A percentile compares a stretch with the other conserved stretches of the same genome.
Conservation (phyloP, 345 rosid genomes). For the Angophora floribunda region DNA sequence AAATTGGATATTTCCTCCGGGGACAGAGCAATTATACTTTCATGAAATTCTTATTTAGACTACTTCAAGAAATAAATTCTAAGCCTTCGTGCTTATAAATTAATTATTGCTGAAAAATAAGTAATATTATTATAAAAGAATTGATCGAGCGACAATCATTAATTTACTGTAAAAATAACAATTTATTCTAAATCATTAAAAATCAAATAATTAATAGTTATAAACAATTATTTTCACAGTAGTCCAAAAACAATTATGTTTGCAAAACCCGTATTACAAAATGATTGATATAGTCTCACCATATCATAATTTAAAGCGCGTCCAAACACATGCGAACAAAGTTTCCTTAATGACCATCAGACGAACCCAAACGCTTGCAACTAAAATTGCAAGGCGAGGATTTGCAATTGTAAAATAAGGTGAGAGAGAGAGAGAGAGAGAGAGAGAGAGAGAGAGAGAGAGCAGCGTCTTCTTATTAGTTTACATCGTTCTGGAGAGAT, state of each 20-base stretch:
- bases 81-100: background rate
- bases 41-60: background rate
- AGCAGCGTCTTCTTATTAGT: background rate
- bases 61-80: background rate
- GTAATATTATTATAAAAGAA: background rate
- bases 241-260: too few species aligned
- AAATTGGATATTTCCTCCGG: background rate
- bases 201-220: too few species aligned
- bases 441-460: background rate
- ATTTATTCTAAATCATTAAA: too few species aligned
- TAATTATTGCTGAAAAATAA: background rate
- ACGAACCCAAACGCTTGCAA: background rate
- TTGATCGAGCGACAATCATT: too few species aligned
- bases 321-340: background rate
- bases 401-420: background rate
- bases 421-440: background rate
- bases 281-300: background rate
- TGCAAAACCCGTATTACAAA: background rate
- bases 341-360: background rate
- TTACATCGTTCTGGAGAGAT: background rate
- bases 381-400: background rate
- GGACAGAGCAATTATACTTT: background rate
- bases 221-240: too few species aligned
- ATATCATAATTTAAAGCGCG: background rate
- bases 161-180: too few species aligned